Conservation (phyloP, 1,139 yeast species). For the Debaryomyces sp. region DNA sequence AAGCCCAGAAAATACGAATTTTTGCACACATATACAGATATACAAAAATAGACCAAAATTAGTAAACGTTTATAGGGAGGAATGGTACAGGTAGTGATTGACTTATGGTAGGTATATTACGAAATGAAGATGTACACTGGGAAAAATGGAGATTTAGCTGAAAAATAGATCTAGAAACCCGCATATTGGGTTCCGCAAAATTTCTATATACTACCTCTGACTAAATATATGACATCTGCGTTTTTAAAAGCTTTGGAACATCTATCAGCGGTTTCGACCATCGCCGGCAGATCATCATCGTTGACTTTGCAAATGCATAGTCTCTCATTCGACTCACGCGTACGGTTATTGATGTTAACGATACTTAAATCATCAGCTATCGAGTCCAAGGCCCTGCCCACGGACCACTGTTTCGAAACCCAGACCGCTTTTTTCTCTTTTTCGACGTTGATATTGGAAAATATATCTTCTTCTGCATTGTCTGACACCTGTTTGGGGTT, state of each 20-base stretch:
- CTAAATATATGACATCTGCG: constrained; percentile 57
- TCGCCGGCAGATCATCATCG: constrained; percentile 27
- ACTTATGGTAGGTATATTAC: no score
- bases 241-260: constrained; percentile 46
- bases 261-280: constrained; percentile 39
- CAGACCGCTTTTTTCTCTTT: constrained; percentile 44
- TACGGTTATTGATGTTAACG: constrained; percentile 57
- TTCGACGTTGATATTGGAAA: constrained; percentile 28
- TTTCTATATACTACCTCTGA: constrained; percentile 46
- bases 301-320: constrained; percentile 48
- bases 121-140: no score
- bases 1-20: no score
- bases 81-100: no score
- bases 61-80: no score
- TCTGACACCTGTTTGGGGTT: constrained; percentile 35
- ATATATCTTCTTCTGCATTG: constrained; percentile 17
- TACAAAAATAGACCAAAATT: no score
- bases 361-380: constrained; percentile 58
- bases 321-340: constrained; percentile 43
- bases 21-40: no score
- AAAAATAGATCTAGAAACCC: no score
- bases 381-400: constrained; percentile 77
- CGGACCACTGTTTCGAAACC: constrained; percentile 66
- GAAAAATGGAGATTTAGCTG: no score
- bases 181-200: no score